These are phyloP conservation scores for Tephrocybe sp. DNA, from an alignment of 768 basidiomycete genomes.

Conservation along the genomic window DNA sequence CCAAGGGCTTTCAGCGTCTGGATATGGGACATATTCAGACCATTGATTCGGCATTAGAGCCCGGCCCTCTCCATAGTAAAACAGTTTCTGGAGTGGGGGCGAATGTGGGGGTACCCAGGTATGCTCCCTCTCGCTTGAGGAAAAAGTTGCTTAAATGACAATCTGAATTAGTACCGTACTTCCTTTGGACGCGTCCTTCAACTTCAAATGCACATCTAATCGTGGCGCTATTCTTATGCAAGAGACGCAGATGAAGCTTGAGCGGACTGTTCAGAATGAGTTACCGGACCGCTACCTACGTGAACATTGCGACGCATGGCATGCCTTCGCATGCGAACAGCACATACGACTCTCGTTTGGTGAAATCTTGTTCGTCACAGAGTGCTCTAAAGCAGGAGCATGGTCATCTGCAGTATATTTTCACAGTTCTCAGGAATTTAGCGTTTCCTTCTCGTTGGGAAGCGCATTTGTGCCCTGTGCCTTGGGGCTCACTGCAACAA, in stretches of 20 bases:
- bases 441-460: conserved; percentile 4
- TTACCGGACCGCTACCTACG: conserved; percentile 1
- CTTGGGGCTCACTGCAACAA: background rate
- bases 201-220: conserved; percentile 6
- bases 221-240: conserved; percentile 8
- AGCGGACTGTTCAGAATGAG: conserved; percentile 3
- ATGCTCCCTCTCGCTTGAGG: background rate
- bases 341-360: conserved; percentile 3
- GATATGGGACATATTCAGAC: too few relatives aligned
- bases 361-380: conserved; percentile 10
- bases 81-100: background rate
- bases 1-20: conserved; percentile 8
- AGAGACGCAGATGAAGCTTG: conserved; percentile 10
- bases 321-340: conserved; percentile 1
- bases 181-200: conserved; percentile 4
- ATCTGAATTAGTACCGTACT: background rate
- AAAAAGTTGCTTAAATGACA: background rate
- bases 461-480: background rate
- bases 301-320: conserved; percentile 8
- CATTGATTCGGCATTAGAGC: too few relatives aligned
- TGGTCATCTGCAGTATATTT: conserved; percentile 12
- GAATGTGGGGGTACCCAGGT: background rate
- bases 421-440: background rate
- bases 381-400: background rate
- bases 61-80: conserved; percentile 4